Evolutionary conservation across 495 filamentous ascomycete species (phyloP).

Genomic region (Neurospora terricola): DNA sequence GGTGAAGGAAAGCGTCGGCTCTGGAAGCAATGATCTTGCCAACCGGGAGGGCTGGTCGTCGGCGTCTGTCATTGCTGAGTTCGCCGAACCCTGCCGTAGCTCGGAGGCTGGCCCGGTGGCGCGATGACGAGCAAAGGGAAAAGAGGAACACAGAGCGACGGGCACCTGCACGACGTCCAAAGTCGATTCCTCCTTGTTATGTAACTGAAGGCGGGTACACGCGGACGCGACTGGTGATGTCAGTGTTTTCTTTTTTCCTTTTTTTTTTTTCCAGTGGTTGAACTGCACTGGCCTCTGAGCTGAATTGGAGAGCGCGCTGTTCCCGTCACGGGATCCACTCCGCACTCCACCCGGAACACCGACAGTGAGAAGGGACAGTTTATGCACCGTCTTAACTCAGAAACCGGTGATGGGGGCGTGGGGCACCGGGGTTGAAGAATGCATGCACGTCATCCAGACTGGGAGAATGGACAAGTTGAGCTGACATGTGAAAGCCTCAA

Average conservation of each 20-base stretch:
- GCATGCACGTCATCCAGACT: neutral
- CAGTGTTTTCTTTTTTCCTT: neutral
- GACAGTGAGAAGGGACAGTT: neutral
- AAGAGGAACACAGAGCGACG: neutral
- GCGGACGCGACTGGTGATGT: neutral
- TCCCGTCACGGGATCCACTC: neutral
- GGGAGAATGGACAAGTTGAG: neutral
- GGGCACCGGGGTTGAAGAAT: neutral
- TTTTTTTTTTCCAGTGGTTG: neutral
- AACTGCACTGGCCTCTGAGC: neutral
- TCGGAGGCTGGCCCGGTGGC: neutral
- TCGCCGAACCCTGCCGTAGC: neutral
- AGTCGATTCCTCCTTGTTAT: neutral
- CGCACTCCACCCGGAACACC: neutral
- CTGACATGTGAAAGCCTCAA: neutral
- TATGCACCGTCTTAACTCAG: neutral
- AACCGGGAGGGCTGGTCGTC: neutral
- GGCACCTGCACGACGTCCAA: neutral
- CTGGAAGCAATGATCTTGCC: conserved; percentile 26
- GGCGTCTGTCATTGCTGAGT: conserved; percentile 1
- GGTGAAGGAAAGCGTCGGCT: conserved; percentile 59
- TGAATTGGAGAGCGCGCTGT: neutral
- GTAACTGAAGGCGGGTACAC: neutral
- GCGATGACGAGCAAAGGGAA: neutral
- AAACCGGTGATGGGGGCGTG: neutral